Evolutionary conservation across 75 land plant genomes (phyloP).

Genomic region (Picea sitchensis): DNA sequence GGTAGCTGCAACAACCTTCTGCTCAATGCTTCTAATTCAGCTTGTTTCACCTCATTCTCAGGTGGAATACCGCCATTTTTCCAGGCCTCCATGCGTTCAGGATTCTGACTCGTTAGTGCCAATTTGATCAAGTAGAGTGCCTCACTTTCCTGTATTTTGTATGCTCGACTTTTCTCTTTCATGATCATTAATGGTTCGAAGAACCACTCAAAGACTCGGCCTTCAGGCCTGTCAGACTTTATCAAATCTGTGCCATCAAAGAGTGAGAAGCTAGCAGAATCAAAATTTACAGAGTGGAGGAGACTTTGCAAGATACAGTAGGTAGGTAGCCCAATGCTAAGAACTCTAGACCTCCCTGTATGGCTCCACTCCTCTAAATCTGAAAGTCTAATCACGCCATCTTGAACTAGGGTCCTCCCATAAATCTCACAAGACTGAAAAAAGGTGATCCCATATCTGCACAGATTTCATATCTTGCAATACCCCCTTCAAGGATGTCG

Average conservation of each 20-base stretch:
- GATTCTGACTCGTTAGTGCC: conserved; percentile 33
- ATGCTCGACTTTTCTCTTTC: conserved; percentile 77
- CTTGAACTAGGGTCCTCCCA: conserved; percentile 52
- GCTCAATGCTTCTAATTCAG: conserved; percentile 76
- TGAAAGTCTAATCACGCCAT: conserved; percentile 44
- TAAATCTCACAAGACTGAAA: conserved; percentile 61
- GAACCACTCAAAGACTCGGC: conserved; percentile 74
- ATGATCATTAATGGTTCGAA: conserved; percentile 68
- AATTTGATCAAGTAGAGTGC: conserved; percentile 55
- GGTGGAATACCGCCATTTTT: conserved; percentile 58
- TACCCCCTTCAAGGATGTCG: conserved; percentile 53
- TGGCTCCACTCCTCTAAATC: conserved; percentile 65
- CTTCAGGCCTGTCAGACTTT: conserved; percentile 60
- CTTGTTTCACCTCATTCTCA: conserved; percentile 56
- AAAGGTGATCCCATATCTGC: conserved; percentile 85
- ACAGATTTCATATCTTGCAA: conserved; percentile 66
- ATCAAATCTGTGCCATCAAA: conserved; percentile 69
- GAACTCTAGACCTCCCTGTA: conserved; percentile 52
- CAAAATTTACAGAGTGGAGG: conserved; percentile 57
- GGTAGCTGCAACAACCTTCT: conserved; percentile 41
- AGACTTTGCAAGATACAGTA: conserved; percentile 66
- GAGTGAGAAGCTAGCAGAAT: conserved; percentile 61
- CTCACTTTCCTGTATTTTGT: conserved; percentile 55
- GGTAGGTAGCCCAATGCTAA: conserved; percentile 65
- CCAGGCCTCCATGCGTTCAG: conserved; percentile 67